phyloP scores from a whole-genome alignment of 2,329 filamentous ascomycete genomes.

The Pezicula radicicola region DNA sequence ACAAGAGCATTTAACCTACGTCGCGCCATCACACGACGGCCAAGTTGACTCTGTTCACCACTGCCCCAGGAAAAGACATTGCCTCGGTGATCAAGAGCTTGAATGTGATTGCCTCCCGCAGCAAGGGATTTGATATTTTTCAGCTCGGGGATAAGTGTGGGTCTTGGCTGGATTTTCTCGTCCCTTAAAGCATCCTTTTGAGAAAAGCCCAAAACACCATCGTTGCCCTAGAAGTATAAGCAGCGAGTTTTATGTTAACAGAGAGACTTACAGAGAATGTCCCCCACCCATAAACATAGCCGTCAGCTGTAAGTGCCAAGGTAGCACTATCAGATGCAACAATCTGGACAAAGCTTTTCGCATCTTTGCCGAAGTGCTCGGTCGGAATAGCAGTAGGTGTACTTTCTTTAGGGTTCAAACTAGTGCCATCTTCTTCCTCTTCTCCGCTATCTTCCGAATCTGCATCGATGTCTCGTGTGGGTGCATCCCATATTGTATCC shows the following conservation, averaged over 20 bases:
- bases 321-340: conserved; percentile 70
- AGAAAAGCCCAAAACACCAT: conserved; percentile 58
- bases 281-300: conserved; percentile 79
- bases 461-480: conserved; percentile 53
- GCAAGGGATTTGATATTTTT: conserved; percentile 52
- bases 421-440: conserved; percentile 49
- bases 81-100: conserved; percentile 56
- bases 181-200: conserved; percentile 6
- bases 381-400: conserved; percentile 53
- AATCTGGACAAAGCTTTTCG: conserved; percentile 58
- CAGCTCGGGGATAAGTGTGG: conserved; percentile 52
- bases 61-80: conserved; percentile 63
- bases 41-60: conserved; percentile 67
- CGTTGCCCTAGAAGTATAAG: conserved; percentile 47
- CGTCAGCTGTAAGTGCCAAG: conserved; percentile 72
- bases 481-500: conserved; percentile 67
- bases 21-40: conserved; percentile 37
- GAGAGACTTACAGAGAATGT: conserved; percentile 63
- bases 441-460: conserved; percentile 42
- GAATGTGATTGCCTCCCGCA: conserved; percentile 55
- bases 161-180: conserved; percentile 26
- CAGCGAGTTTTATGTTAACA: neutral
- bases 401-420: conserved; percentile 56
- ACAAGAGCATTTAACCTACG: conserved; percentile 20
- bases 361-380: conserved; percentile 56